Evolutionary conservation across 305 asterid genomes (phyloP), one percentile per base, ranked within the genome.

Genomic region (Fraxinus sp.): DNA sequence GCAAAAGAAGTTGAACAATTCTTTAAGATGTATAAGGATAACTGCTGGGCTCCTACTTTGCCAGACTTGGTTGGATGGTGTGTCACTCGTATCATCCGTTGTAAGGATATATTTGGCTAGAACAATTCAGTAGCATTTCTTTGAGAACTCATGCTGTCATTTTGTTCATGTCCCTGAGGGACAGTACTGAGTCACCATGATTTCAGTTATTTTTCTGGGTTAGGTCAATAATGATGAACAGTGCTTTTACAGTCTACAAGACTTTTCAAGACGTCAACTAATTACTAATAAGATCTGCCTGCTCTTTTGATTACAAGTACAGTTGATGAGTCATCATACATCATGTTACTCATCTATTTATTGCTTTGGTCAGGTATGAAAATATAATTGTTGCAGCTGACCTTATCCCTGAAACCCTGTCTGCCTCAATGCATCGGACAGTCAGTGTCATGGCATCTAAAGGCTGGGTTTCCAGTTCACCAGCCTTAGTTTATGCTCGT

Each of bases 321-420:
- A 59, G 0, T 59, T 59, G 32, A 59, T 20, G 70, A 59, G 70
- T 59, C 70, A 20, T 59, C 13, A 59, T 59, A 59, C 32, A 20
- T 59, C 64, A n/a, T 77, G 66, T 11, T 64, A 18, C 55, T 57
- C 13, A 66, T 36, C 44, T 10, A 28, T 22, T 68, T 8, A 24
- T 37, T 49, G 79, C 77, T 80, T 78, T 78, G 78, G 81, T 90
- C 97, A 97, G 99, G 88, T 95, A 95, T 83, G 99, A 95, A 87
- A 94, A 91, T 85, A 88, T 93, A 81, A 89, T 95, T 84, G 91
- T 89, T 87, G 95, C 97, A 74, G 94, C 98, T 72, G 98, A 94
- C 86, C 95, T 97, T 85, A 86, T 97, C 90, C 98, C 98, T 39
- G 98, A 93, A 81, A 84, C 88, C 71, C 87, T 97, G 90, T 89